These are phyloP conservation scores for Prototheca wickerhamii DNA, from an alignment of 163 green algal species.

Conservation along the genomic window DNA sequence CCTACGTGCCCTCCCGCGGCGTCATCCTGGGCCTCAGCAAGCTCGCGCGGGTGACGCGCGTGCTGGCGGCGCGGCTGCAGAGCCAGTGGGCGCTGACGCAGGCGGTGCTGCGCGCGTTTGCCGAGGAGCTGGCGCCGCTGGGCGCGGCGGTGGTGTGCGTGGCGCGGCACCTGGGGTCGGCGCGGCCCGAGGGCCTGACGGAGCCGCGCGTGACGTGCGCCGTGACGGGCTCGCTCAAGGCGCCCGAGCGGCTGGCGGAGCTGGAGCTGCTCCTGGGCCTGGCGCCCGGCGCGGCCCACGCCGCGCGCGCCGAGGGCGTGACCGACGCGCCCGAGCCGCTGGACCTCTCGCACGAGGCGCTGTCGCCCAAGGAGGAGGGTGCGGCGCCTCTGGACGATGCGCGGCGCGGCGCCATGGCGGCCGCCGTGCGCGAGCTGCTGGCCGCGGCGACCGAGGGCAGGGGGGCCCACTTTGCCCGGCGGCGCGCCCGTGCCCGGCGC, in stretches of 20 bases:
- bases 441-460: neutral
- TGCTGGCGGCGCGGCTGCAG: conserved; percentile 63
- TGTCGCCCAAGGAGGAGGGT: neutral
- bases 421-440: neutral
- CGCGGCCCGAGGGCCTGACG: conserved; percentile 9
- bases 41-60: conserved; percentile 69
- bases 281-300: neutral
- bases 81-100: conserved; percentile 51
- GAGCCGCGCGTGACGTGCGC: conserved; percentile 19
- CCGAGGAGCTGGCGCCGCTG: conserved; percentile 30
- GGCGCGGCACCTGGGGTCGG: conserved; percentile 44
- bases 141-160: conserved; percentile 61
- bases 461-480: neutral
- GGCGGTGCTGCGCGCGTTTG: conserved; percentile 47
- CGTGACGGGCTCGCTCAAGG: conserved; percentile 35
- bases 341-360: neutral
- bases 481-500: conserved; percentile 25
- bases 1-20: conserved; percentile 71
- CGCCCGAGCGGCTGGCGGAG: conserved; percentile 28
- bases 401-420: conserved; percentile 4
- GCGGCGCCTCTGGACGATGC: neutral
- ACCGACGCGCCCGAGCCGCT: conserved; percentile 3
- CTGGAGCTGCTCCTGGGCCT: conserved; percentile 44
- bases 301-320: too few relatives aligned
- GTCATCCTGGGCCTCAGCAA: conserved; percentile 90